These are phyloP conservation scores for Corymbia maculata DNA, from an alignment of 345 rosid species.

Conservation along the genomic window DNA sequence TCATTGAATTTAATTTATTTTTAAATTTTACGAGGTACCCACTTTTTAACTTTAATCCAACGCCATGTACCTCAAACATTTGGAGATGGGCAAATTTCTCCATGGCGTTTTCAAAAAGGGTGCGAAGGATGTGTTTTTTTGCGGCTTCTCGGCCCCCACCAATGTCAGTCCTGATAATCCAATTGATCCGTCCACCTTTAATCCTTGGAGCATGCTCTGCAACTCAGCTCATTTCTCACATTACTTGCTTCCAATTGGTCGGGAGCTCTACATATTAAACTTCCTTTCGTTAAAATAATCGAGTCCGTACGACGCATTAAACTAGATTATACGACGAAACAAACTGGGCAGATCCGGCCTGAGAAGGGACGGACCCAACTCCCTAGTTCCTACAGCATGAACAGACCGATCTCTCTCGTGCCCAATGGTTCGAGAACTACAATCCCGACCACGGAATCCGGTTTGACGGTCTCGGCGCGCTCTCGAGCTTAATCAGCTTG, in stretches of 20 bases:
- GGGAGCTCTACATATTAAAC: not conserved
- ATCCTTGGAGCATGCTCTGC: not conserved
- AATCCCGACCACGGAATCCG: not conserved
- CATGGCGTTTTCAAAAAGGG: not conserved
- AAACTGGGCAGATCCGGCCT: accelerated
- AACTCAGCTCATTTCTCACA: not conserved
- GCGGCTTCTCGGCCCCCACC: not conserved
- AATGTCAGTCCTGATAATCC: not conserved
- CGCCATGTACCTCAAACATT: not conserved
- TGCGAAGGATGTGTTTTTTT: not conserved
- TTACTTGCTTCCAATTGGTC: not conserved
- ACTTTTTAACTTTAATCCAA: not conserved
- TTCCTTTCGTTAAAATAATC: not conserved
- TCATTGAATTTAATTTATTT: not conserved
- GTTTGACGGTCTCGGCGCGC: not conserved
- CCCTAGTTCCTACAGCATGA: not conserved
- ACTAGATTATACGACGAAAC: not conserved
- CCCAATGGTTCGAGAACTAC: not conserved
- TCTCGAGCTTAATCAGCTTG: not conserved
- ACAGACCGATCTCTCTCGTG: not conserved
- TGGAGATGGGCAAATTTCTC: not conserved
- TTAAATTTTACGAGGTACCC: not conserved
- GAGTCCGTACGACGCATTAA: not conserved
- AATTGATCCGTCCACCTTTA: not conserved
- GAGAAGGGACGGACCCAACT: not conserved